Evolutionary conservation across 176 grass and related monocot species (phyloP).

Genomic region (Cenchrus americanus): DNA sequence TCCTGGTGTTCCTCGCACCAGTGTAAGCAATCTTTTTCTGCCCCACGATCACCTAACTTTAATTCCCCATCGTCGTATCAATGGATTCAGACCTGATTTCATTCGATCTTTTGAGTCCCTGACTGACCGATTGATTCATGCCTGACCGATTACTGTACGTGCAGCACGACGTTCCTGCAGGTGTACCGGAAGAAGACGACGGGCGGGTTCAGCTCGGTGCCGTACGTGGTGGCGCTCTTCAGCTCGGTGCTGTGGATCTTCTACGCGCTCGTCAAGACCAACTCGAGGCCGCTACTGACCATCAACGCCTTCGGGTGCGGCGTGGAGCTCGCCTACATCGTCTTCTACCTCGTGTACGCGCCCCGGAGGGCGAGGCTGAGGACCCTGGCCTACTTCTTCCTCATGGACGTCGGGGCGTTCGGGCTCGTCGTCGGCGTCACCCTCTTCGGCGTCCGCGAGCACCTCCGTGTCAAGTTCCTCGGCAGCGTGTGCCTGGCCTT

Average conservation of each 20-base stretch:
- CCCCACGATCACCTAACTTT: no score
- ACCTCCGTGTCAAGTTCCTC: constrained; percentile 62
- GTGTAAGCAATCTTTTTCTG: constrained; percentile 51
- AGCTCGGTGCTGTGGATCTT: constrained; percentile 90
- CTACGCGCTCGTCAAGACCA: constrained; percentile 78
- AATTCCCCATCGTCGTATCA: background rate
- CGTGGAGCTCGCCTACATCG: constrained; percentile 72
- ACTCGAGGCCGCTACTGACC: constrained; percentile 64
- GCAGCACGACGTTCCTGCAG: constrained; percentile 70
- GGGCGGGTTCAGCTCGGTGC: constrained; percentile 80
- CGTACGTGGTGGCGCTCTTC: constrained; percentile 92
- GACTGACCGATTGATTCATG: background rate
- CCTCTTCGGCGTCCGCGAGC: constrained; percentile 15
- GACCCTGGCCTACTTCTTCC: constrained; percentile 58
- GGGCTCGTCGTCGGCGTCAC: constrained; percentile 59
- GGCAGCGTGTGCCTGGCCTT: constrained; percentile 94
- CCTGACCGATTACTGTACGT: background rate
- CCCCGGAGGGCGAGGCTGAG: constrained; percentile 41
- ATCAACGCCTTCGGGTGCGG: constrained; percentile 80
- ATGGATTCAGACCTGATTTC: background rate
- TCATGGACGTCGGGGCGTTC: constrained; percentile 77
- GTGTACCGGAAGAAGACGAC: constrained; percentile 76
- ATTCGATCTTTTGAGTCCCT: background rate
- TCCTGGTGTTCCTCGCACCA: constrained; percentile 84
- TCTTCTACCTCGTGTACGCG: constrained; percentile 70